Percentiles rank a stretch among this genome's conserved stretches.
Conservation (phyloP, 208 protist genomes). For the Giardia muris region DNA sequence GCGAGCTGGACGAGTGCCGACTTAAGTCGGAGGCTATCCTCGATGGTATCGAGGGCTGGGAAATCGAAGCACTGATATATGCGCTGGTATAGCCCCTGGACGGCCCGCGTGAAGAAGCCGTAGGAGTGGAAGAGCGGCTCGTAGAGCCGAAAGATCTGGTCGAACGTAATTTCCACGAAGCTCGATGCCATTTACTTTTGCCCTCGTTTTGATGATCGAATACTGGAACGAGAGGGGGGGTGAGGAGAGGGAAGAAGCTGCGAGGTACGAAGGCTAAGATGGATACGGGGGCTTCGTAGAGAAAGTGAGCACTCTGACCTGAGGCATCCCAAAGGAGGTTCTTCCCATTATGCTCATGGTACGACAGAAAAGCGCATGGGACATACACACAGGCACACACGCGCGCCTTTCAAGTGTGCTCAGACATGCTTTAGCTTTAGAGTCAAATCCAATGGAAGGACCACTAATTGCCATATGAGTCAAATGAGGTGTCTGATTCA, state of each 20-base stretch:
- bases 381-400: too few species aligned
- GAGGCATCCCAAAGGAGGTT: background rate
- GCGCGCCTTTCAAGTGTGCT: too few species aligned
- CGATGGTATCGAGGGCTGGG: background rate
- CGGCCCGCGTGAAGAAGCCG: background rate
- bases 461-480: too few species aligned
- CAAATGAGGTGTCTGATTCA: too few species aligned
- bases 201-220: too few species aligned
- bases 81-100: background rate
- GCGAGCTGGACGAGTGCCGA: background rate
- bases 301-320: background rate
- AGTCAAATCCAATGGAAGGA: too few species aligned
- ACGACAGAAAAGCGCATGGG: too few species aligned
- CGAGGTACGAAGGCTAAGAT: background rate
- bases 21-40: background rate
- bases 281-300: background rate
- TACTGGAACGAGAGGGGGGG: too few species aligned
- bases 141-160: background rate
- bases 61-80: background rate
- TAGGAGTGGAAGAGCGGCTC: background rate
- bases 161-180: background rate
- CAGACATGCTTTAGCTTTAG: too few species aligned
- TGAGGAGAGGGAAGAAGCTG: background rate
- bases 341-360: background rate
- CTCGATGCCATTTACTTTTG: too few species aligned